phyloP scores from a whole-genome alignment of 192 early-diverging fungal genomes.

The Neocallimastix lanati region DNA sequence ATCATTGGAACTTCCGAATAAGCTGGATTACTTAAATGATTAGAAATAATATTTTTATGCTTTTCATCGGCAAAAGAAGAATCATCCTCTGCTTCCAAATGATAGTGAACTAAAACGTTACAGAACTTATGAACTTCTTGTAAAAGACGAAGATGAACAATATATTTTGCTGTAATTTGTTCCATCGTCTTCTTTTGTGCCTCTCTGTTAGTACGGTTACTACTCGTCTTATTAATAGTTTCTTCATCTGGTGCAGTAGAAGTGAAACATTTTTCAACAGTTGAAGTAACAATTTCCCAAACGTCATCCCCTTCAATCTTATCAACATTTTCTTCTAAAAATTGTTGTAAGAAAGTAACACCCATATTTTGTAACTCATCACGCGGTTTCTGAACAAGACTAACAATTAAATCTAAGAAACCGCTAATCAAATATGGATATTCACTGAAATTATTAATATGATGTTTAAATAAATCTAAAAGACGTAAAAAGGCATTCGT shows the following conservation, averaged over 20 bases:
- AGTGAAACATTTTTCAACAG: background rate
- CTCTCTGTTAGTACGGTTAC: background rate
- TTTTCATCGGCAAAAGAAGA: background rate
- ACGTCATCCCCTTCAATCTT: background rate
- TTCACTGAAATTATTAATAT: background rate
- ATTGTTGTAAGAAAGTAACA: background rate
- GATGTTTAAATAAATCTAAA: background rate
- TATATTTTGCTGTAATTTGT: background rate
- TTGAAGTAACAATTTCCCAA: background rate
- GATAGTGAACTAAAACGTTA: background rate
- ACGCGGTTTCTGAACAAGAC: background rate
- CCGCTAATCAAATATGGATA: background rate
- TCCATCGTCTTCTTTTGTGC: background rate
- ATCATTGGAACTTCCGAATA: background rate
- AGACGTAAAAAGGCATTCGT: background rate
- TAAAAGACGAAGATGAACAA: background rate
- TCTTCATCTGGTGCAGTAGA: background rate
- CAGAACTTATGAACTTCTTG: background rate
- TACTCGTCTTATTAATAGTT: background rate
- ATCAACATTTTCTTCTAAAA: background rate
- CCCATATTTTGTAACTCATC: background rate
- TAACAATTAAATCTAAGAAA: background rate
- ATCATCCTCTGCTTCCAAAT: background rate
- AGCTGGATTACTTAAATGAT: background rate
- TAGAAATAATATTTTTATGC: background rate